phyloP scores from a whole-genome alignment of 2,329 filamentous ascomycete genomes.

The Botrytis tulipae region DNA sequence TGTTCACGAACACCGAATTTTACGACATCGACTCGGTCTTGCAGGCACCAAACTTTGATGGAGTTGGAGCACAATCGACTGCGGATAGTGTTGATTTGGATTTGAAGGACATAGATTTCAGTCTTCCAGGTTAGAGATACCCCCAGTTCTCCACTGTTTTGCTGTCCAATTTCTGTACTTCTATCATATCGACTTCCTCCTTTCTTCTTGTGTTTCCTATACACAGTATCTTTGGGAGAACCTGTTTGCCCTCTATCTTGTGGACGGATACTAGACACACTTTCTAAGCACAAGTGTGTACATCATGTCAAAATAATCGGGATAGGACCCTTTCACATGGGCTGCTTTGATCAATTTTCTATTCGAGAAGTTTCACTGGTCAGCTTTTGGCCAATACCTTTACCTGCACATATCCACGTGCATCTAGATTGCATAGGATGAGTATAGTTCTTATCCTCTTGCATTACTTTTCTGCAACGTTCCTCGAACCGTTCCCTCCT shows the following conservation, averaged over 20 bases:
- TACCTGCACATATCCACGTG: constrained; percentile 13
- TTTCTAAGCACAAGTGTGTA: constrained; percentile 10
- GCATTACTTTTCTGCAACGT: constrained; percentile 9
- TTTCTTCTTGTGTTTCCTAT: not conserved
- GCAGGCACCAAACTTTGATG: constrained; percentile 40
- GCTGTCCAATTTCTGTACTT: not conserved
- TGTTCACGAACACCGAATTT: constrained; percentile 82
- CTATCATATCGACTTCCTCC: not conserved
- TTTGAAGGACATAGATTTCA: constrained; percentile 28
- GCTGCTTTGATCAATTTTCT: constrained; percentile 1
- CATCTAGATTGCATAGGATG: not conserved
- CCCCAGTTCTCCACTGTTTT: constrained; percentile 3
- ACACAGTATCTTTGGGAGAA: not conserved
- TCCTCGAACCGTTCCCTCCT: not conserved
- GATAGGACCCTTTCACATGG: constrained; percentile 8
- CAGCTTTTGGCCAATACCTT: not conserved
- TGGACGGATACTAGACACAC: not conserved
- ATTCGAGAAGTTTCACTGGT: constrained; percentile 8
- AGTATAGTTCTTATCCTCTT: constrained; percentile 14
- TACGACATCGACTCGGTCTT: constrained; percentile 71
- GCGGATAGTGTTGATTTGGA: constrained; percentile 24
- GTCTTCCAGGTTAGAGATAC: constrained; percentile 18
- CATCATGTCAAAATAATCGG: constrained; percentile 2
- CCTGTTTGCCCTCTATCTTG: not conserved
- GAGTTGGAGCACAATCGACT: constrained; percentile 18